These are phyloP conservation scores for Trametes versicolor DNA, from an alignment of 1,284 basidiomycete genomes.

Conservation along the genomic window DNA sequence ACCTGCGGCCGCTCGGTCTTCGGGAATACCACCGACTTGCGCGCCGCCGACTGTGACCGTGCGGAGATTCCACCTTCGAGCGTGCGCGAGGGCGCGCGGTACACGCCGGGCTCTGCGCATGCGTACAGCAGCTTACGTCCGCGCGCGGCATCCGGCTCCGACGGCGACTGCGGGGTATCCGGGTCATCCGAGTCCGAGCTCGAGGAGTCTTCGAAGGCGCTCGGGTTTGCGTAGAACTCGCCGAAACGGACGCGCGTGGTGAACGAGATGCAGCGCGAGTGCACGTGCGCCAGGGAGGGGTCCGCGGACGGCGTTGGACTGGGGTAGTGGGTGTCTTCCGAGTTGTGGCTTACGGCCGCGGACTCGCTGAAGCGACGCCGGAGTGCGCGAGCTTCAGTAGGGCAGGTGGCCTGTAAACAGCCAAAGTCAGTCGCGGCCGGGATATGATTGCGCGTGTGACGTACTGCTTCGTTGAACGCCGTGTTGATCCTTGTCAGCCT, in stretches of 20 bases:
- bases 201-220: slow-evolving; percentile 26
- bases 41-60: slow-evolving; percentile 15
- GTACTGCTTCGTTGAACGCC: slow-evolving; percentile 45
- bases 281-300: slow-evolving; percentile 32
- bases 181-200: slow-evolving; percentile 27
- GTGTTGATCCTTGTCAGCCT: slow-evolving; percentile 44
- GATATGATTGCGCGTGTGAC: slow-evolving; percentile 20
- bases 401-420: slow-evolving; percentile 35
- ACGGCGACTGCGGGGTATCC: slow-evolving; percentile 15
- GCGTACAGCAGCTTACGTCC: slow-evolving; percentile 12
- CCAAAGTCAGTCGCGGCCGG: neutral
- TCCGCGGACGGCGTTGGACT: neutral
- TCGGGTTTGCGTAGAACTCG: slow-evolving; percentile 27
- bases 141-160: slow-evolving; percentile 19
- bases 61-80: slow-evolving; percentile 25
- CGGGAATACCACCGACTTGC: slow-evolving; percentile 39
- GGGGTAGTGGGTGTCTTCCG: slow-evolving; percentile 5
- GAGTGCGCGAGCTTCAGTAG: slow-evolving; percentile 30
- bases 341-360: slow-evolving; percentile 15
- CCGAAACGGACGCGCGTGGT: slow-evolving; percentile 35
- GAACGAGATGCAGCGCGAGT: slow-evolving; percentile 37
- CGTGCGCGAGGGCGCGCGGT: slow-evolving; percentile 25
- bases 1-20: slow-evolving; percentile 30
- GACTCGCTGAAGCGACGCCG: slow-evolving; percentile 33
- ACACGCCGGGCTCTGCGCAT: slow-evolving; percentile 21